phyloP scores from a whole-genome alignment of 139 green algal species.

The Volvox reticuliferus region DNA sequence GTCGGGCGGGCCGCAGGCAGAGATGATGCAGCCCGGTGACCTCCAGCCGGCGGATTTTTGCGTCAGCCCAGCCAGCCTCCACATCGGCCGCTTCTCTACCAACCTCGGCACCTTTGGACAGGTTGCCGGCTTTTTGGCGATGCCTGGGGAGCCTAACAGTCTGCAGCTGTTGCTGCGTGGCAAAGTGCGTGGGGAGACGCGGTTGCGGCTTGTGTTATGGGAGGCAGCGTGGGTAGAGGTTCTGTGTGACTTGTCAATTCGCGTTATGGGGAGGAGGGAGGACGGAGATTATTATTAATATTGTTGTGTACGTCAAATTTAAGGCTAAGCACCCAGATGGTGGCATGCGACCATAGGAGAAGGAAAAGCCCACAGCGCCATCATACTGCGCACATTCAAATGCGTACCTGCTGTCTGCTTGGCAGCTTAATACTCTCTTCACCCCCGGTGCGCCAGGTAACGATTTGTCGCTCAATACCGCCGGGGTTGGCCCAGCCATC shows the following conservation, averaged over 20 bases:
- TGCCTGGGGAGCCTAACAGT: neutral
- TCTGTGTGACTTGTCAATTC: too few relatives aligned
- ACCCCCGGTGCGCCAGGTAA: neutral
- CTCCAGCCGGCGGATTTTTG: neutral
- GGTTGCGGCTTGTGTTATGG: neutral
- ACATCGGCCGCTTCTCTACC: neutral
- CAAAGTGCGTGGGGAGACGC: neutral
- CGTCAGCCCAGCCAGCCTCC: neutral
- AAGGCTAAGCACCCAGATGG: too few relatives aligned
- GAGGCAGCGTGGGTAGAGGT: too few relatives aligned
- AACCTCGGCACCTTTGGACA: neutral
- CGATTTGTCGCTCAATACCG: neutral
- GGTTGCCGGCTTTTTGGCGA: neutral
- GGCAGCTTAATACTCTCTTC: too few relatives aligned
- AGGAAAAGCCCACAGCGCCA: too few relatives aligned
- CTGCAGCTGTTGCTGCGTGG: conserved; percentile 6
- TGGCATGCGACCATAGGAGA: too few relatives aligned
- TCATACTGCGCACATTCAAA: too few relatives aligned
- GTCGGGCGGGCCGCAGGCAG: neutral
- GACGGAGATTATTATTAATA: too few relatives aligned
- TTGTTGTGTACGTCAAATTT: too few relatives aligned
- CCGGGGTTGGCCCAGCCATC: neutral
- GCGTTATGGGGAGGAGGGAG: too few relatives aligned
- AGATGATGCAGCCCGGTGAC: conserved; percentile 19
- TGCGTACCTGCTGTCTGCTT: too few relatives aligned